Base-by-base conservation (phyloP, 768 basidiomycete species). In the Leucocoprinus sp. region DNA sequence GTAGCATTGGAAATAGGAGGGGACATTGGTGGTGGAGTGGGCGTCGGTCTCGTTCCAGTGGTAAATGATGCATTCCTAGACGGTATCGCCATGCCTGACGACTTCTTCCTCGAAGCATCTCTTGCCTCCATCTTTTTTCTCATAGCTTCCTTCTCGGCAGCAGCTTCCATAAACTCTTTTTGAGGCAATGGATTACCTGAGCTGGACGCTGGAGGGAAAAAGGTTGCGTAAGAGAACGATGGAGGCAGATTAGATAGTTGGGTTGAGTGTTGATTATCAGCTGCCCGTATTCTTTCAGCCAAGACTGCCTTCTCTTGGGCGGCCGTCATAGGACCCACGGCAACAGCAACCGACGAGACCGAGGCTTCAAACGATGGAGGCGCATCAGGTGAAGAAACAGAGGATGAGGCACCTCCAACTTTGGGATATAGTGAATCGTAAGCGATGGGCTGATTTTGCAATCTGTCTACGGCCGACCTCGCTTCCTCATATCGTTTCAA, bases 231-330 rank as follows among this genome's bases (percentile, higher is more conserved):
- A 18, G 48, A 8, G 54, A 54, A 33, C 17, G 48, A 18, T 21
- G 48, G 47, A 11, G 52, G 50, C 11, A 49, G 45, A 3, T 42
- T 17, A 14, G n/a, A 5, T 3, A 11, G 11, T 42, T 33, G 34
- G 14, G 27, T 27, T 8, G 21, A 52, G 9, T 15, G 43, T 28
- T 4, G 50, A 26, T 45, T 75, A 49, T 82, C 87, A 51, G 75
- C 84, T 12, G 71, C 73, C 26, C 72, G 67, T 34, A 82, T 73
- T 9, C 35, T 24, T 21, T 44, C 35, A 8, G 43, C 43, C 45
- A 88, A 51, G 17, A 71, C 65, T 55, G 86, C 87, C 59, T 91
- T 91, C 60, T 91, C 88, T 5, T 74, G 64, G 12, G 72, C 54
- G 38, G 64, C 64, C 0, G 70, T 64, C 34, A 50, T 62, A 42